phyloP scores from a whole-genome alignment of 495 filamentous ascomycete genomes.

The Aspergillus egyptiacus region DNA sequence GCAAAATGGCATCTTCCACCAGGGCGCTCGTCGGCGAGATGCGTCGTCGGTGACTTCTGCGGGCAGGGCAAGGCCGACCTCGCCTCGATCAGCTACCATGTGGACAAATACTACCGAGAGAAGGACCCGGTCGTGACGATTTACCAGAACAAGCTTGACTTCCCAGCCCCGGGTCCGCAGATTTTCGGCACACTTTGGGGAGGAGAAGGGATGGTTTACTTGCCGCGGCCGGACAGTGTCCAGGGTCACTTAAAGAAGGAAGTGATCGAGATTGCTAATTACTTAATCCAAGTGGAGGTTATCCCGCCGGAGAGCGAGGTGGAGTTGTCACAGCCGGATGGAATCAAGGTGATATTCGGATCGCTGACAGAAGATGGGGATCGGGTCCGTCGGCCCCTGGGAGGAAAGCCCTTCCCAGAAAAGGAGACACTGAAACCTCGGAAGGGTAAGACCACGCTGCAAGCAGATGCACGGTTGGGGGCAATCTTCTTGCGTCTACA shows the following conservation, averaged over 20 bases:
- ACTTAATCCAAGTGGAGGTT: background rate
- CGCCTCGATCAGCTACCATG: too few relatives aligned
- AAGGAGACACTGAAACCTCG: background rate
- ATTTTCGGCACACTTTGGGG: background rate
- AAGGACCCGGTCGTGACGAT: too few relatives aligned
- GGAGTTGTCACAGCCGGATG: background rate
- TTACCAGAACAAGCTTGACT: background rate
- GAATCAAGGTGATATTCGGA: background rate
- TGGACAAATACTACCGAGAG: too few relatives aligned
- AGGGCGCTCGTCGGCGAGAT: background rate
- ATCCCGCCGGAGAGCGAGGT: background rate
- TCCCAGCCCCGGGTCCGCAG: background rate
- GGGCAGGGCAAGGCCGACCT: too few relatives aligned
- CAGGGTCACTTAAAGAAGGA: background rate
- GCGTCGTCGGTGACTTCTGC: too few relatives aligned
- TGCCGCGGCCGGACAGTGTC: background rate
- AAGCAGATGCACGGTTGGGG: background rate
- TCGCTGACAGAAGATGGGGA: background rate
- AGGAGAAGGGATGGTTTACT: background rate
- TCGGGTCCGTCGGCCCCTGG: background rate
- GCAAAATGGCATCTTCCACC: conserved; percentile 1
- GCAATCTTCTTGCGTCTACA: background rate
- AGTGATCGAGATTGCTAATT: background rate
- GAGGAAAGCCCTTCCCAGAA: background rate
- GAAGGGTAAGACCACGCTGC: background rate